Conservation (phyloP, 2,329 filamentous ascomycete species). For the Trichoderma sp. region DNA sequence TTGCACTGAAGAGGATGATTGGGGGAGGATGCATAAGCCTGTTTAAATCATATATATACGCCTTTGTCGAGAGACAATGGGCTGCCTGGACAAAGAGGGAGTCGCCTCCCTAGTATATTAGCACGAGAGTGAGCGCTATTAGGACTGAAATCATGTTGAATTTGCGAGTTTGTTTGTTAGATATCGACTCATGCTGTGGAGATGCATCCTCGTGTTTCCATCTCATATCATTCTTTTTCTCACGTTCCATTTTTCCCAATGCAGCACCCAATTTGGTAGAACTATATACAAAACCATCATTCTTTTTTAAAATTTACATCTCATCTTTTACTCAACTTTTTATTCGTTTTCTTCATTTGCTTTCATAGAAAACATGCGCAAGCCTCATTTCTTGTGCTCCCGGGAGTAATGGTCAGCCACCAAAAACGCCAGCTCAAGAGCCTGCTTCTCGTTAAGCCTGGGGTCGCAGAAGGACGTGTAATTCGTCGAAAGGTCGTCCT, state of each 20-base stretch:
- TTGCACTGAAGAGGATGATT: conserved; percentile 26
- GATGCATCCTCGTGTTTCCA: neutral
- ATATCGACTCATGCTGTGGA: neutral
- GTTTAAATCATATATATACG: neutral
- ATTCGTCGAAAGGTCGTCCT: conserved; percentile 84
- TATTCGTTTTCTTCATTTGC: neutral
- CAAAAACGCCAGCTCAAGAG: conserved; percentile 89
- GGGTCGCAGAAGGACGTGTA: conserved; percentile 98
- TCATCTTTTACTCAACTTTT: neutral
- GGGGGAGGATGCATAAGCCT: neutral
- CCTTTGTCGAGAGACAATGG: neutral
- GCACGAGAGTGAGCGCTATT: neutral
- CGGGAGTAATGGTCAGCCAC: conserved; percentile 76
- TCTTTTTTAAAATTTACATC: neutral
- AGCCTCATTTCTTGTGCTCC: conserved; percentile 31
- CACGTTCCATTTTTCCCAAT: neutral
- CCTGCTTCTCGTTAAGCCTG: conserved; percentile 94
- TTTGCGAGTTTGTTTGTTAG: neutral
- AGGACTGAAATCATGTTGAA: neutral
- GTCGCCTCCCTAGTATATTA: neutral
- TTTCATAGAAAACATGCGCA: neutral
- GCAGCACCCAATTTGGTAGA: neutral
- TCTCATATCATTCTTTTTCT: neutral
- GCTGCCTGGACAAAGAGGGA: neutral
- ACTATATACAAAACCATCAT: neutral